These are phyloP conservation scores for Plectosphaerella plurivora DNA, from an alignment of 2,329 filamentous ascomycete species.

Conservation along the genomic window DNA sequence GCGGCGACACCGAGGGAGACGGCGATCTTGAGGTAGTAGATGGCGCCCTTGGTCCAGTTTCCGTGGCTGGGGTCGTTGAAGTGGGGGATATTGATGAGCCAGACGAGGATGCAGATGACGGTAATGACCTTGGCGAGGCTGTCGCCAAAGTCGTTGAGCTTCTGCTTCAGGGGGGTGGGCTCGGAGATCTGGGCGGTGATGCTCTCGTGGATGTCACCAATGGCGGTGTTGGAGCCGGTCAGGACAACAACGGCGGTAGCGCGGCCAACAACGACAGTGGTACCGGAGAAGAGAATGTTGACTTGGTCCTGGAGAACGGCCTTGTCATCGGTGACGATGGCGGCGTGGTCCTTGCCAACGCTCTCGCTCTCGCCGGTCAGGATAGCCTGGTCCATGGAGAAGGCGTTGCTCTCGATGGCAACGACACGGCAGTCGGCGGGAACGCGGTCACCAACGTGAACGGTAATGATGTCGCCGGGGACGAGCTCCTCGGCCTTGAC, in stretches of 20 bases:
- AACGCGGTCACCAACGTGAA: constrained; percentile 87
- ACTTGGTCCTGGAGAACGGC: constrained; percentile 96
- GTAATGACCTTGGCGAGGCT: constrained; percentile 96
- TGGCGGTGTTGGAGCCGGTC: constrained; percentile 86
- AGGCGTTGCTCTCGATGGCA: constrained; percentile 93
- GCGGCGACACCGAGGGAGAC: constrained; percentile 97
- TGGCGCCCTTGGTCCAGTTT: constrained; percentile 91
- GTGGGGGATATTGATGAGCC: constrained; percentile 97
- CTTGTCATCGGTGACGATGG: constrained; percentile 67
- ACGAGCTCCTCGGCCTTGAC: constrained; percentile 97
- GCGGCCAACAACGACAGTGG: constrained; percentile 91
- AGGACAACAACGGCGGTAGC: constrained; percentile 87
- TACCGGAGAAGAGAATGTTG: constrained; percentile 98
- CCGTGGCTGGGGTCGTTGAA: constrained; percentile 94
- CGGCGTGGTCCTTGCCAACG: constrained; percentile 74
- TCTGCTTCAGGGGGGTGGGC: constrained; percentile 95
- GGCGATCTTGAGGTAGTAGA: constrained; percentile 99
- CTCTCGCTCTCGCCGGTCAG: constrained; percentile 97
- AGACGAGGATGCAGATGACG: constrained; percentile 91
- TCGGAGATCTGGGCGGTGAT: constrained; percentile 97
- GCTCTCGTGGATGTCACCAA: constrained; percentile 98
- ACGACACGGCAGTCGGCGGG: constrained; percentile 91
- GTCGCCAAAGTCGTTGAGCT: constrained; percentile 97
- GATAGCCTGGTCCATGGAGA: constrained; percentile 93
- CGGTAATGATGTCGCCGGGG: constrained; percentile 84